Percentiles rank a stretch among this genome's conserved stretches.
Conservation (phyloP, 495 filamentous ascomycete species). For the Letharia lupina region DNA sequence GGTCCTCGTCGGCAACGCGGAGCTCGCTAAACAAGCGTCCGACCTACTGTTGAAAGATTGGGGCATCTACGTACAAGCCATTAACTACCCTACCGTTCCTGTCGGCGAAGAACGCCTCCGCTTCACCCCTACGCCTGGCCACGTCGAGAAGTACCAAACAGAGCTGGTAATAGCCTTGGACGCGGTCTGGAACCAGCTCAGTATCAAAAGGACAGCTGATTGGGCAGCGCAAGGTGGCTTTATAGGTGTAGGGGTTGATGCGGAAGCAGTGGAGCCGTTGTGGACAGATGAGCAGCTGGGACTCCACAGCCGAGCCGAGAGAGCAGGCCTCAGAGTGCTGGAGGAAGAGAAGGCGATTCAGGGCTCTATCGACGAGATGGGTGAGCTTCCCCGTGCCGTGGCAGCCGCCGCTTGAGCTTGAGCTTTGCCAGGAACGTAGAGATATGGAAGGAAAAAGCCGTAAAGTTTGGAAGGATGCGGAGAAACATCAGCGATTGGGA, state of each 20-base stretch:
- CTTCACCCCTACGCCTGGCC: slow-evolving; percentile 91
- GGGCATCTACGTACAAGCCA: slow-evolving; percentile 93
- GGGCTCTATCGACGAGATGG: slow-evolving; percentile 18
- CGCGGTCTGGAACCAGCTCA: slow-evolving; percentile 75
- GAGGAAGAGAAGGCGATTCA: slow-evolving; percentile 20
- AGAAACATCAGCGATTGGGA: not conserved
- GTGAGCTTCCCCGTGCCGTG: slow-evolving; percentile 2
- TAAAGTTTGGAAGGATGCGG: not conserved
- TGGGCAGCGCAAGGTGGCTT: slow-evolving; percentile 91
- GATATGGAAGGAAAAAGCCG: not conserved
- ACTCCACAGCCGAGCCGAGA: slow-evolving; percentile 36
- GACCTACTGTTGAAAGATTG: slow-evolving; percentile 82
- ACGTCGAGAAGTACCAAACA: slow-evolving; percentile 70
- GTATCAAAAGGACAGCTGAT: slow-evolving; percentile 82
- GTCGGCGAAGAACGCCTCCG: slow-evolving; percentile 91
- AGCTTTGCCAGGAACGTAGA: not conserved
- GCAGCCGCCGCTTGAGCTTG: slow-evolving; percentile 19
- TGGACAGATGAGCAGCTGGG: slow-evolving; percentile 87
- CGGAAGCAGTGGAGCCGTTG: slow-evolving; percentile 54
- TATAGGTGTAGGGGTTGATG: slow-evolving; percentile 75
- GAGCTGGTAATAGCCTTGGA: slow-evolving; percentile 81
- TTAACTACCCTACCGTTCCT: slow-evolving; percentile 98
- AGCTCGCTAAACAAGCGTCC: slow-evolving; percentile 81
- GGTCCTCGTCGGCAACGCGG: slow-evolving; percentile 86
- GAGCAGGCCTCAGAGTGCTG: slow-evolving; percentile 11